Percentiles rank a stretch among this genome's conserved stretches.
phyloP scores from a whole-genome alignment of 2,329 filamentous ascomycete genomes.

The Polychaeton citri region DNA sequence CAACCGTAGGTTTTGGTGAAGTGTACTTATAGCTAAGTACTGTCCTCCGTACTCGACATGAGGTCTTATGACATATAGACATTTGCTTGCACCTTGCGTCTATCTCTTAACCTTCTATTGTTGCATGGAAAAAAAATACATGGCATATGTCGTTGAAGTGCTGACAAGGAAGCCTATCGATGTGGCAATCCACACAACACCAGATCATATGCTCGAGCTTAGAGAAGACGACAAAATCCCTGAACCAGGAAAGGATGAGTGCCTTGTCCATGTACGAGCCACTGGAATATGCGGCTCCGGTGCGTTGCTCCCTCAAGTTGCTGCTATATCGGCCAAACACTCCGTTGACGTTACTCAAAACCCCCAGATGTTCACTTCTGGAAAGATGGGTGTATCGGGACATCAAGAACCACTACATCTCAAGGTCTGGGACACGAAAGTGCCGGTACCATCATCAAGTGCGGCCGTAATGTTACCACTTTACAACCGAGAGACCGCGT shows the following conservation, averaged over 20 bases:
- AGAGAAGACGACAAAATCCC: slow-evolving; percentile 11
- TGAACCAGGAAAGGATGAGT: slow-evolving; percentile 14
- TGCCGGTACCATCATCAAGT: slow-evolving; percentile 13
- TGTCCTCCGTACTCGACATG: too few species aligned
- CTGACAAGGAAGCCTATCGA: slow-evolving; percentile 17
- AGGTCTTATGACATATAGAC: too few species aligned
- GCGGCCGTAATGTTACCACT: slow-evolving; percentile 11
- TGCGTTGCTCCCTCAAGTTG: slow-evolving; percentile 5
- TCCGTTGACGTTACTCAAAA: background rate
- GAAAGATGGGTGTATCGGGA: slow-evolving; percentile 17
- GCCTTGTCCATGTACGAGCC: slow-evolving; percentile 18
- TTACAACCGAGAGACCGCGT: slow-evolving; percentile 15
- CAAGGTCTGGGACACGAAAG: slow-evolving; percentile 19
- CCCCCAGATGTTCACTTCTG: slow-evolving; percentile 13
- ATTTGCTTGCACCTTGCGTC: too few species aligned
- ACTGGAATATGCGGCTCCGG: slow-evolving; percentile 21
- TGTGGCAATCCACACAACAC: slow-evolving; percentile 19
- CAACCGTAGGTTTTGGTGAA: too few species aligned
- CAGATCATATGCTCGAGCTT: slow-evolving; percentile 17
- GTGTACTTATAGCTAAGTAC: too few species aligned
- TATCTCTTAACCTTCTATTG: too few species aligned
- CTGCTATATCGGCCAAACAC: background rate
- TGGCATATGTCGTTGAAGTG: slow-evolving; percentile 9
- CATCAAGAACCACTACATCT: slow-evolving; percentile 10
- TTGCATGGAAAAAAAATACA: too few species aligned